A percentile compares a stretch with the other conserved stretches of the same genome.
These are phyloP conservation scores for Fusarium torulosum DNA, from an alignment of 2,329 filamentous ascomycete species.

Conservation along the genomic window DNA sequence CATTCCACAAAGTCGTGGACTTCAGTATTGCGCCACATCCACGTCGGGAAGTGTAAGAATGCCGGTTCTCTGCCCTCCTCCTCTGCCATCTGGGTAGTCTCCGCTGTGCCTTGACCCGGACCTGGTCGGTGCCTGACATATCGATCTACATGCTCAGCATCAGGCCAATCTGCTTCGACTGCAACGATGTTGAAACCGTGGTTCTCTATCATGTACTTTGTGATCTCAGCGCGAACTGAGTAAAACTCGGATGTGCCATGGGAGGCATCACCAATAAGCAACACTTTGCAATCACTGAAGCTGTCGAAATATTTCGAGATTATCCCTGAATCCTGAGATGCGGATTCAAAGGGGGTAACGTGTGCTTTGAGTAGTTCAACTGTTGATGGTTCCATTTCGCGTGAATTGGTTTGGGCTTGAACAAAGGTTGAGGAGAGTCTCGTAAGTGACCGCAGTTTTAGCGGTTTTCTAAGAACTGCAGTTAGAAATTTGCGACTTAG, in stretches of 20 bases:
- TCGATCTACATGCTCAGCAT: slow-evolving; percentile 27
- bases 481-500: not conserved
- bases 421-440: not conserved
- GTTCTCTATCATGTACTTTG: slow-evolving; percentile 35
- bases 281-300: slow-evolving; percentile 27
- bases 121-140: slow-evolving; percentile 13
- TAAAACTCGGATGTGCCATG: slow-evolving; percentile 35
- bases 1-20: slow-evolving; percentile 36
- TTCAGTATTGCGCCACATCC: slow-evolving; percentile 39
- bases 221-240: slow-evolving; percentile 30
- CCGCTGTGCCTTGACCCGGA: slow-evolving; percentile 12
- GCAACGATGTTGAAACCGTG: slow-evolving; percentile 34
- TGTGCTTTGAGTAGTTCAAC: slow-evolving; percentile 22
- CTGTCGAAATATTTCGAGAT: slow-evolving; percentile 26
- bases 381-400: slow-evolving; percentile 12
- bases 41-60: slow-evolving; percentile 31
- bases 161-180: slow-evolving; percentile 35
- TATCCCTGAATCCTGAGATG: slow-evolving; percentile 8
- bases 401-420: not conserved
- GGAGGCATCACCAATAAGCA: slow-evolving; percentile 29
- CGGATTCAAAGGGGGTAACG: slow-evolving; percentile 19
- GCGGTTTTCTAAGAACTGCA: not conserved
- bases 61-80: slow-evolving; percentile 20
- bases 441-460: not conserved
- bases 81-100: slow-evolving; percentile 23